Evolutionary conservation across 164 flowering plant species (phyloP).

Genomic region (Liquidambar formosana): DNA sequence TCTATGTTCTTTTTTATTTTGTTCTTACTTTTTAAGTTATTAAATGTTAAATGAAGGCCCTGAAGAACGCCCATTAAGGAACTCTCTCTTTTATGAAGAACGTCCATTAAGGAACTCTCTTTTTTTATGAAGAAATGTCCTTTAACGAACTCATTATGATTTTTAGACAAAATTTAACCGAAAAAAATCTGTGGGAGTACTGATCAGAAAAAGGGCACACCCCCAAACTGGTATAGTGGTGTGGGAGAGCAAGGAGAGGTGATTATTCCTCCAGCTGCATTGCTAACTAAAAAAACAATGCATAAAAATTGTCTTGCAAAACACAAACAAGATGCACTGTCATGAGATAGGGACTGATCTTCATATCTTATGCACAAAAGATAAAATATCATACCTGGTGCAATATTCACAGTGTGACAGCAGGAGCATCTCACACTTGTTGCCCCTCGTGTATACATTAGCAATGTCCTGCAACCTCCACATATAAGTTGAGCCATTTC

Average conservation of each 20-base stretch:
- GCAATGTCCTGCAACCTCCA: conserved; percentile 85
- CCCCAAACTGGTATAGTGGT: too few species aligned
- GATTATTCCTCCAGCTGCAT: not conserved
- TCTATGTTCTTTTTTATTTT: too few species aligned
- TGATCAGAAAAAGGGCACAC: too few species aligned
- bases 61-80: too few species aligned
- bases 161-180: too few species aligned
- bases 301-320: not conserved
- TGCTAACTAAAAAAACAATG: not conserved
- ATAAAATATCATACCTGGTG: conserved; percentile 50
- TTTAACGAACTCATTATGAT: too few species aligned
- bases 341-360: conserved; percentile 1
- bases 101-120: too few species aligned
- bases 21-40: too few species aligned
- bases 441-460: conserved; percentile 93
- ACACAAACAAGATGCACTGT: not conserved
- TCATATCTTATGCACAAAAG: not conserved
- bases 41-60: too few species aligned
- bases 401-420: conserved; percentile 82
- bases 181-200: too few species aligned
- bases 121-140: too few species aligned
- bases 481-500: conserved; percentile 92
- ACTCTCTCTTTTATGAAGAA: too few species aligned
- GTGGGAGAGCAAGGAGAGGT: not conserved
- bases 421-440: conserved; percentile 96